Base-by-base conservation (phyloP, 495 filamentous ascomycete species). In the Penicillium cataractarum region DNA sequence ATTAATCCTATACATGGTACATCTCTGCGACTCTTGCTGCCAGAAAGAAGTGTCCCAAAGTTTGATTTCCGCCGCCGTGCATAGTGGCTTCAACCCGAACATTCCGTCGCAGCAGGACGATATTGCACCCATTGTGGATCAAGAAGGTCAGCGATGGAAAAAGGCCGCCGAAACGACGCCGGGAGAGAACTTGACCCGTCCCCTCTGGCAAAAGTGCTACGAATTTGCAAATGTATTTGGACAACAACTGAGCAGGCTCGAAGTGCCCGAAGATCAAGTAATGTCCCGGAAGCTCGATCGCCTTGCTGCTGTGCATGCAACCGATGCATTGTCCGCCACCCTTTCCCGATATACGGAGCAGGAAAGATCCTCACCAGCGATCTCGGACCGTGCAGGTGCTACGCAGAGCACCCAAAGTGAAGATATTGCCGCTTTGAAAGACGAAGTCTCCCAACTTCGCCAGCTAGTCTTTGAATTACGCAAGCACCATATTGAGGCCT, bases 1-100 rank as follows among this genome's bases (percentile, higher is more conserved):
- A 31, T 52, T 82, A 33, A 67, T 80, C 2, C 60, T 73, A 1
- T 63, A 72, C 29, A 82, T 82, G 79, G 73, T 76, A 5, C 66
- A 77, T 31, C 64, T 80, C 2, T 78, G 78, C 49, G 77, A 78
- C 64, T 61, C 67, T 1, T 80, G 78, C 54, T 55, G 67, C 24
- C 64, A 62, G 58, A 55, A 66, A 31, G 70, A 78, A 5, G 58
- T 75, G 5, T 72, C 77, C 6, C 53, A 74, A 31, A 65, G 58
- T 29, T 65, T 82, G 39, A 79, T 82, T 12, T 35, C 60, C 19
- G 75, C 76, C 35, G 77, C 78, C 13, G 63, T 80, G 3, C 63
- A 71, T 39, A 77, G 75, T 49, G 79, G 79, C 7, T 77, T 82
- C 40, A 63, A 74, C 42, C 71, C 70, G 44, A 49, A 27, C 5